phyloP scores from a whole-genome alignment of 1,139 yeast species.

The Pichia sp. region DNA sequence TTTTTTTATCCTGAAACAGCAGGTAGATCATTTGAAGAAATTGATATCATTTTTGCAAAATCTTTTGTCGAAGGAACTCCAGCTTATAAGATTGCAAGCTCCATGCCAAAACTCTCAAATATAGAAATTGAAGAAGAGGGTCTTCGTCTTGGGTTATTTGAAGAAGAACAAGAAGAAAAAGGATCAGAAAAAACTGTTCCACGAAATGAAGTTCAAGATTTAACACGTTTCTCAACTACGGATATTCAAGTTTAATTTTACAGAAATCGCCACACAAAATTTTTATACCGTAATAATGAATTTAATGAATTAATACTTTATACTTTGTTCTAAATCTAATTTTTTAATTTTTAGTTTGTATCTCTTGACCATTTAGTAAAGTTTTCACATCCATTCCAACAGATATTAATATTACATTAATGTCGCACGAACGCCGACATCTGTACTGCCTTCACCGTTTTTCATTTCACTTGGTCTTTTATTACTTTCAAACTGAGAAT shows the following conservation, averaged over 20 bases:
- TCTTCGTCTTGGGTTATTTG: slow-evolving; percentile 42
- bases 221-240: no score
- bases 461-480: slow-evolving; percentile 89
- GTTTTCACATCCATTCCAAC: no score
- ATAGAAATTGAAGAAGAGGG: slow-evolving; percentile 45
- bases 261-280: no score
- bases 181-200: no score
- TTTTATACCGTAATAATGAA: no score
- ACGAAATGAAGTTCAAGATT: no score
- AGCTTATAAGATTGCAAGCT: slow-evolving; percentile 47
- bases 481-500: slow-evolving; percentile 59
- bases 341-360: no score
- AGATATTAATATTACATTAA: slow-evolving; percentile 15
- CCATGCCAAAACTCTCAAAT: slow-evolving; percentile 41
- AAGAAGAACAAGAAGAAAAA: slow-evolving; percentile 28
- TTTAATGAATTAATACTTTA: no score
- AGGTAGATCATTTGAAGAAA: slow-evolving; percentile 55
- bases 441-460: slow-evolving; percentile 73
- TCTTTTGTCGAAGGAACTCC: slow-evolving; percentile 41
- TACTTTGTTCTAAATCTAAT: no score
- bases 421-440: slow-evolving; percentile 75
- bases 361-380: no score
- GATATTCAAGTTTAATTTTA: no score
- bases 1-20: slow-evolving; percentile 67
- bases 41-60: slow-evolving; percentile 50